phyloP scores from a whole-genome alignment of 2,329 filamentous ascomycete species.

The Venturia effusa region DNA sequence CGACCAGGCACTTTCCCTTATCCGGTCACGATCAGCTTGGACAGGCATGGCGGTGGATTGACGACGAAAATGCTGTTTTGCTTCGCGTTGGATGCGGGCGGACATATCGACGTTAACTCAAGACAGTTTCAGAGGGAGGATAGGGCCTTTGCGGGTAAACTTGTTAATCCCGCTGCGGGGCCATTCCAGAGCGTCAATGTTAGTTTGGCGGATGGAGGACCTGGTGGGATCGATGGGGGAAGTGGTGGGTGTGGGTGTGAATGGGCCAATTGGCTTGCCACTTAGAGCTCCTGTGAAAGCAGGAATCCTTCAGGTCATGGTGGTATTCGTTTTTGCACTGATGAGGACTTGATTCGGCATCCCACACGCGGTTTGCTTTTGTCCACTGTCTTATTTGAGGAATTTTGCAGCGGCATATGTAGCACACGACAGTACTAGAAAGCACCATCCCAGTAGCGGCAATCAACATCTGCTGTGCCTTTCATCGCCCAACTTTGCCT shows the following conservation, averaged over 20 bases:
- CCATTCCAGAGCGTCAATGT: slow-evolving; percentile 28
- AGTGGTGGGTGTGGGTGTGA: slow-evolving; percentile 48
- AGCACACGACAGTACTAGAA: too few species aligned
- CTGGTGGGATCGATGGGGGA: slow-evolving; percentile 46
- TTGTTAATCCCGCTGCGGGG: slow-evolving; percentile 40
- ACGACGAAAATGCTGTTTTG: slow-evolving; percentile 49
- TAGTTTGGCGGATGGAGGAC: slow-evolving; percentile 15
- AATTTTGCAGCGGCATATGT: too few species aligned
- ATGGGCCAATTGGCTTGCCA: slow-evolving; percentile 43
- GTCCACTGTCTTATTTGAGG: neutral
- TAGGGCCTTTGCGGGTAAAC: slow-evolving; percentile 37
- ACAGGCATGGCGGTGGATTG: slow-evolving; percentile 47
- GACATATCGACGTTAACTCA: slow-evolving; percentile 33
- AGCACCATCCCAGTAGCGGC: too few species aligned
- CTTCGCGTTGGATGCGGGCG: slow-evolving; percentile 42
- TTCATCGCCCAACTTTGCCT: too few species aligned
- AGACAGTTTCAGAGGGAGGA: slow-evolving; percentile 43
- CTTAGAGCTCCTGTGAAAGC: neutral
- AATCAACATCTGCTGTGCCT: too few species aligned
- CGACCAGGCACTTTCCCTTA: slow-evolving; percentile 50
- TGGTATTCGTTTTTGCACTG: too few species aligned
- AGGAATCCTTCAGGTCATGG: too few species aligned
- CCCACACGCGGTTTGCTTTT: neutral
- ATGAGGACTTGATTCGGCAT: neutral
- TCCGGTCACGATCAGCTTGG: slow-evolving; percentile 47